These are phyloP conservation scores for Aspergillus jensenii DNA, from an alignment of 2,329 filamentous ascomycete genomes.

Conservation along the genomic window DNA sequence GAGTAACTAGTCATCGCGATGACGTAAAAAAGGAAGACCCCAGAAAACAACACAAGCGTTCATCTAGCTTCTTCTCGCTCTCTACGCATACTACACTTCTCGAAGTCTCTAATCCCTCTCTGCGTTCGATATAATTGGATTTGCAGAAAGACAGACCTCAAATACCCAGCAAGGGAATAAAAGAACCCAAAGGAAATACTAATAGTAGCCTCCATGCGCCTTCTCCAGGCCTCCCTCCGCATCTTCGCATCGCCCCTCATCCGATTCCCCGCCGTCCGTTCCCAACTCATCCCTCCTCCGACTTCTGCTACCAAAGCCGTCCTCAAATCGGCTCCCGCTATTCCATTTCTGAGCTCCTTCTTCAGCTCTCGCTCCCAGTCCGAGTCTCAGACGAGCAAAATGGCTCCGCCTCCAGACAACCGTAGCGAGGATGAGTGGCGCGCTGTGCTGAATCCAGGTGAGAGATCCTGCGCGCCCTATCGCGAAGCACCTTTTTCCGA, in stretches of 20 bases:
- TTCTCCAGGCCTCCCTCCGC: slow-evolving; percentile 20
- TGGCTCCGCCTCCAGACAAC: slow-evolving; percentile 69
- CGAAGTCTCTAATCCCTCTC: background rate
- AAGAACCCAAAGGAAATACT: background rate
- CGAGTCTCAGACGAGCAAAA: slow-evolving; percentile 33
- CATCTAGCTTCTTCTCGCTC: background rate
- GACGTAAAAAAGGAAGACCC: background rate
- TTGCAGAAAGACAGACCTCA: too few relatives aligned
- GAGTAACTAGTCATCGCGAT: background rate
- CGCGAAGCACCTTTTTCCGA: background rate
- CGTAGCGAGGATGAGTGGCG: slow-evolving; percentile 85
- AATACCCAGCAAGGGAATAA: background rate
- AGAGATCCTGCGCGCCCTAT: too few relatives aligned
- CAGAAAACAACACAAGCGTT: too few relatives aligned
- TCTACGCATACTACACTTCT: background rate
- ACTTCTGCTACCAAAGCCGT: slow-evolving; percentile 35
- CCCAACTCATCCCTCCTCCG: slow-evolving; percentile 16
- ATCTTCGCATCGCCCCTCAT: slow-evolving; percentile 20
- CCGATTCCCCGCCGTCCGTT: slow-evolving; percentile 20
- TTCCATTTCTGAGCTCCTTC: slow-evolving; percentile 75
- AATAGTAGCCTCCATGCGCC: slow-evolving; percentile 26
- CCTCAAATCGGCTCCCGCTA: slow-evolving; percentile 68
- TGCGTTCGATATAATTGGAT: background rate
- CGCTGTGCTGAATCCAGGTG: slow-evolving; percentile 73
- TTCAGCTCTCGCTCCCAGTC: slow-evolving; percentile 64